Evolutionary conservation across 306 rosid species (phyloP), one percentile per base, ranked within the genome.

Genomic region (Clitoria ternatea): DNA sequence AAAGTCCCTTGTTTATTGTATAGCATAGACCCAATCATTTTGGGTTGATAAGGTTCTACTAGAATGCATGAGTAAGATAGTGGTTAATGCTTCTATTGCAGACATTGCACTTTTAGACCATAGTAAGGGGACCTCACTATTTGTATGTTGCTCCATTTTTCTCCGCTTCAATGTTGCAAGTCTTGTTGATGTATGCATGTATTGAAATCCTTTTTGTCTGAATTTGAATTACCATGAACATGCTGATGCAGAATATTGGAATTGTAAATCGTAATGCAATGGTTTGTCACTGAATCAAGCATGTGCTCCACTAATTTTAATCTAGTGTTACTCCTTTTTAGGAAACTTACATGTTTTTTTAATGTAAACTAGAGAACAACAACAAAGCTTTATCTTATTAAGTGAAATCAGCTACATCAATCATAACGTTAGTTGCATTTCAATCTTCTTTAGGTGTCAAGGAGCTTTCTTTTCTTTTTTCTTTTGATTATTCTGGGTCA

Each of bases 1-100:
- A 20, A 52, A 56, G 52, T 60, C 32, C 24, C 32, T 42, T 43
- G 15, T 70, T 59, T 14, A 61, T 60, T 77, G 24, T 81, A 56
- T 69, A 70, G 52, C 69, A 61, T 22, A 78, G 57, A 69, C 57
- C 55, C 42, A 54, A 55, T 77, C 74, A 35, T 61, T 54, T 73
- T 68, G 47, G 60, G 66, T 32, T 63, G 77, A 13, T 17, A 5
- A 33, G 73, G 69, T 62, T 62, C 52, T 30, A 22, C 42, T 4
- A 22, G 23, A 33, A 56, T n/a, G 37, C 11, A 5, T 19, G 26
- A 19, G 73, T 33, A 54, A 68, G 67, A 29, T 20, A 22, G 61
- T 37, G 52, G 47, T 64, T 74, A 53, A 49, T 64, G 67, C 54
- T 68, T 79, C 35, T 74, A 49, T 45, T 45, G 65, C 57, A 61